Base-by-base conservation (phyloP, 2,329 filamentous ascomycete genomes). In the Colletotrichum abscissum region DNA sequence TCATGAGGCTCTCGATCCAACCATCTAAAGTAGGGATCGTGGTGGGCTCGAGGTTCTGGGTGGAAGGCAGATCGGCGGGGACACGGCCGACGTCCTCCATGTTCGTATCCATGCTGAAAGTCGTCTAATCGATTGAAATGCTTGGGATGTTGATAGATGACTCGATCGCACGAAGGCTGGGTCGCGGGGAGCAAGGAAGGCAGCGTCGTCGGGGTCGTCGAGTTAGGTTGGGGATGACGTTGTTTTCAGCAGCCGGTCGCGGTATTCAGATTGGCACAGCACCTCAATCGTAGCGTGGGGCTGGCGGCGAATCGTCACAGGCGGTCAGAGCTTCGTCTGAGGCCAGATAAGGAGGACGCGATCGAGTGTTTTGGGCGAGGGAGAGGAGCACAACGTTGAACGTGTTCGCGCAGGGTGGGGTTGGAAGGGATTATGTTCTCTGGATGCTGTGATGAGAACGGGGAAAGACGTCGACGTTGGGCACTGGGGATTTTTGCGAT, bases 1-100 rank as follows among this genome's bases (percentile, higher is more conserved):
- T 92, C 96, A 99, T 98, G 86, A 99, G 89, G 87, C 90, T 95
- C 89, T 98, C 96, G 82, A 99, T 98, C 97, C 97, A 99, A 81
- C 95, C 95, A 83, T 99, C 97, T 76, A 99, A 89, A 74, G 95
- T 98, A 75, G 94, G 92, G 87, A 98, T 97, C 78, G 95, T 94
- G 74, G 95, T 92, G 69, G 96, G 94, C 86, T 98, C 97, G 42
- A 85, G 80, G 74, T 85, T 81, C 80, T 91, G 89, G 69, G 91
- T 87, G 63, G 95, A 91, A 73, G 93, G 91, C 79, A 98, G 85
- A 81, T 93, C 93, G 82, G 94, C 90, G 77, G 95, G 94, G 80
- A 93, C 92, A 86, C 95, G 94, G 81, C 93, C 94, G 79, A 97
- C 95, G 83, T 99, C 97, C 88, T 98, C 96, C 97, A 99, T 99